phyloP scores from a whole-genome alignment of 1,284 basidiomycete genomes.

The Ceratobasidium papillatum region DNA sequence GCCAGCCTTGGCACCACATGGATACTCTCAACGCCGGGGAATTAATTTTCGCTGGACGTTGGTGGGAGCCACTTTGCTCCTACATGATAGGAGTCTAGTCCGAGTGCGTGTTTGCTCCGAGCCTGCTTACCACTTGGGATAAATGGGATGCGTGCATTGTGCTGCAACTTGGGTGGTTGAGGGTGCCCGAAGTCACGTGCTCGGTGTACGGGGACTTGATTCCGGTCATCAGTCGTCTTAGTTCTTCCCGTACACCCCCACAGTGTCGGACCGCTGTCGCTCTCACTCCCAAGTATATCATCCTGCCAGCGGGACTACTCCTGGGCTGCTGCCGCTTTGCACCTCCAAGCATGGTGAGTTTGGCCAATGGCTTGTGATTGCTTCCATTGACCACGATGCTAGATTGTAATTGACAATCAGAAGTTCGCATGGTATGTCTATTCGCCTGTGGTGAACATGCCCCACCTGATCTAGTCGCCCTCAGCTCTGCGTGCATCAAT shows the following conservation, averaged over 20 bases:
- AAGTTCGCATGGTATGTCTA: conserved; percentile 45
- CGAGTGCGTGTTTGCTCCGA: not conserved
- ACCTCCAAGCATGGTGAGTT: conserved; percentile 30
- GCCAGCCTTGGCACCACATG: conserved; percentile 4
- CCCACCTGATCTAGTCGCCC: conserved; percentile 1
- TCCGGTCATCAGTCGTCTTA: conserved; percentile 13
- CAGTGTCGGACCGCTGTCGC: conserved; percentile 6
- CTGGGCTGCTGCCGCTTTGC: not conserved
- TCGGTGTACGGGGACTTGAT: conserved; percentile 12
- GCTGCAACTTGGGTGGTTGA: not conserved
- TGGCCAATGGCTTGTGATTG: not conserved
- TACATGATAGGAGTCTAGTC: not conserved
- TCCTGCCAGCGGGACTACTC: conserved; percentile 3
- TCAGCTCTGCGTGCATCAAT: conserved; percentile 46
- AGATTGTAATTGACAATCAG: conserved; percentile 45
- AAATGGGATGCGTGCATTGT: not conserved
- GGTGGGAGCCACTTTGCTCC: not conserved
- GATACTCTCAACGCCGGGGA: not conserved
- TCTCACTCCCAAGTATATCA: conserved; percentile 23
- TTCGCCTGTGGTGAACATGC: not conserved
- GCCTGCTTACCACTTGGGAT: not conserved
- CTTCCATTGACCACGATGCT: not conserved
- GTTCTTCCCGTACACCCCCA: conserved; percentile 34
- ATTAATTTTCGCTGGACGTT: not conserved
- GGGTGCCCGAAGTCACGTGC: not conserved